A percentile compares a stretch with the other conserved stretches of the same genome.
Evolutionary conservation across 768 basidiomycete genomes (phyloP).

Genomic region (Kwoniella europaea): DNA sequence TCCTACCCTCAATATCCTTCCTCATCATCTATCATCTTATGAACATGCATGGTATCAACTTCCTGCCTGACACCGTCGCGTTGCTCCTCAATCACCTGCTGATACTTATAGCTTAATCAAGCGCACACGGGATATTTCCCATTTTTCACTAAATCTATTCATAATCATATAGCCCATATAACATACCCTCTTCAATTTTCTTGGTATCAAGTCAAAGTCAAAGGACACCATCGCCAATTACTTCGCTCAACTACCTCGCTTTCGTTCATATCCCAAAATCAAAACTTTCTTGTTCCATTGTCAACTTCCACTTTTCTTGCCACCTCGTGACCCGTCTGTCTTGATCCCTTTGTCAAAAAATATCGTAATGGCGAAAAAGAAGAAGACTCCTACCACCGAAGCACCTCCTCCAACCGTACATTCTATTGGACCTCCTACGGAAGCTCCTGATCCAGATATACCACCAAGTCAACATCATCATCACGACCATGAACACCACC

Average conservation of each 20-base stretch:
- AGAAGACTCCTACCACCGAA: slow-evolving; percentile 9
- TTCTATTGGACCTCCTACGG: slow-evolving; percentile 1
- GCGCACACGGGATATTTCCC: neutral
- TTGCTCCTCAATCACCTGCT: too few relatives aligned
- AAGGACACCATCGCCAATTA: neutral
- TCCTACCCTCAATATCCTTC: neutral
- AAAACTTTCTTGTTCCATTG: slow-evolving; percentile 12
- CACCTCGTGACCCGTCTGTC: neutral
- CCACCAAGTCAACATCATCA: slow-evolving; percentile 25
- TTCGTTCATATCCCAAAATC: neutral
- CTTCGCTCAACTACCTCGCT: neutral
- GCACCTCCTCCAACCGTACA: neutral
- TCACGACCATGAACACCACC: slow-evolving; percentile 46
- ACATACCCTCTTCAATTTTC: neutral
- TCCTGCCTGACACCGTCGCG: too few relatives aligned
- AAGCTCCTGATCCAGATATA: neutral
- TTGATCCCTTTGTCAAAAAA: slow-evolving; percentile 5
- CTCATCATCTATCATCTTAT: neutral
- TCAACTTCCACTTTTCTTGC: slow-evolving; percentile 3
- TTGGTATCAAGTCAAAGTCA: neutral
- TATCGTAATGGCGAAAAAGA: slow-evolving; percentile 17
- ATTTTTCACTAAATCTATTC: neutral
- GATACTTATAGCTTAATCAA: neutral
- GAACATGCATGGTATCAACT: neutral
- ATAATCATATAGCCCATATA: neutral